Conservation (phyloP, 371 early-diverging fungal species). For the Syncephalastrum contaminatum region DNA sequence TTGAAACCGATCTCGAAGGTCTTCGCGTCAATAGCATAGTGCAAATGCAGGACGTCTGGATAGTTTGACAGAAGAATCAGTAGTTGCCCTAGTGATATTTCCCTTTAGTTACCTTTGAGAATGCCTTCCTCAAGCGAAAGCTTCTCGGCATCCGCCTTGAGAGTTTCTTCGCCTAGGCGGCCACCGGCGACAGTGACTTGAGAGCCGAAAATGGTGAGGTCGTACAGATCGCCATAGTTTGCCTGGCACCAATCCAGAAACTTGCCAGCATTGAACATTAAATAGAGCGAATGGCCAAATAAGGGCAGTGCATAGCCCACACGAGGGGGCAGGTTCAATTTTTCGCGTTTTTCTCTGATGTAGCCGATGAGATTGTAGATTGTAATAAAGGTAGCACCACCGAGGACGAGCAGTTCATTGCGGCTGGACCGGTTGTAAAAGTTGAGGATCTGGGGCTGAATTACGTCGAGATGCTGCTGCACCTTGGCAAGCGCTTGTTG, state of each 20-base stretch:
- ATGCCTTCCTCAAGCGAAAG: conserved; percentile 33
- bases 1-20: conserved; percentile 29
- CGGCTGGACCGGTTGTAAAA: conserved; percentile 25
- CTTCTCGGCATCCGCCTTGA: conserved; percentile 22
- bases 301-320: conserved; percentile 33
- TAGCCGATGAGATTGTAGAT: conserved; percentile 24
- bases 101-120: conserved; percentile 21
- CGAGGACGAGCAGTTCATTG: conserved; percentile 23
- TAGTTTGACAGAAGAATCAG: neutral
- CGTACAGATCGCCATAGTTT: conserved; percentile 36
- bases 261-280: conserved; percentile 14
- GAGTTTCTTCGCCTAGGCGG: conserved; percentile 25
- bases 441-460: no score
- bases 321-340: conserved; percentile 26
- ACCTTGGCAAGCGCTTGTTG: no score
- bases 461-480: no score
- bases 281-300: conserved; percentile 33
- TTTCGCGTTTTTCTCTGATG: conserved; percentile 22
- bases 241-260: conserved; percentile 38
- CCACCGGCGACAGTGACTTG: conserved; percentile 26
- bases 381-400: conserved; percentile 28
- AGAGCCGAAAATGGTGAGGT: conserved; percentile 20
- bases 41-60: conserved; percentile 28
- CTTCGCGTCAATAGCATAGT: conserved; percentile 23
- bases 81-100: neutral